These are phyloP conservation scores for Clarireedia paspali DNA, from an alignment of 2,329 filamentous ascomycete species.

Conservation along the genomic window DNA sequence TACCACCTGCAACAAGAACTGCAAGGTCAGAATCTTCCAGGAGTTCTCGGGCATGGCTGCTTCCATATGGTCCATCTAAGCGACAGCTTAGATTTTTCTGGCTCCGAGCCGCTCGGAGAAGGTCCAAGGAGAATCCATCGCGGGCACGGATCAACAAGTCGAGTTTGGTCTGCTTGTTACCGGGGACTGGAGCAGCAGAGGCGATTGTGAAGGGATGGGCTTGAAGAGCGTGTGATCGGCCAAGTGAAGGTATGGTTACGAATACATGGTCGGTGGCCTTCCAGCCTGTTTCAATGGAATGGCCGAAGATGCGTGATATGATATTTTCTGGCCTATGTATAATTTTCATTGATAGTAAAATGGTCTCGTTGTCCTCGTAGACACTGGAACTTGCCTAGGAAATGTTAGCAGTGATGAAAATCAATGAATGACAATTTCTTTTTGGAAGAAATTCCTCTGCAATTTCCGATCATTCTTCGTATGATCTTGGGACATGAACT, in stretches of 20 bases:
- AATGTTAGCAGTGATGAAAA: neutral
- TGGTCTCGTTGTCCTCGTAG: conserved; percentile 48
- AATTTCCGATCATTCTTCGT: neutral
- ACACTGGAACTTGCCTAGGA: conserved; percentile 34
- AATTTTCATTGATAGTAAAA: conserved; percentile 34
- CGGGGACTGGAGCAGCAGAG: conserved; percentile 42
- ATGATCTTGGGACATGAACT: conserved; percentile 11
- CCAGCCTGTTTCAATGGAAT: conserved; percentile 45
- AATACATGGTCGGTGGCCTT: conserved; percentile 56
- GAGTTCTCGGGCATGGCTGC: conserved; percentile 44
- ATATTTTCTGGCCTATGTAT: conserved; percentile 4
- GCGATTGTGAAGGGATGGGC: conserved; percentile 62
- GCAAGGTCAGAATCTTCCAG: conserved; percentile 41
- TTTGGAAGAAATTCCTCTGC: neutral
- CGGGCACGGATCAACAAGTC: conserved; percentile 52
- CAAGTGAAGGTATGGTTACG: conserved; percentile 48
- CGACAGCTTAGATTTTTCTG: conserved; percentile 39
- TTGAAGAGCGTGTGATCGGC: conserved; percentile 45
- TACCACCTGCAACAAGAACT: conserved; percentile 54
- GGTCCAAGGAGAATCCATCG: conserved; percentile 49
- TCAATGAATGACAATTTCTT: neutral
- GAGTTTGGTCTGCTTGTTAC: conserved; percentile 41
- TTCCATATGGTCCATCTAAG: conserved; percentile 60
- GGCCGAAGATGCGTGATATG: conserved; percentile 17
- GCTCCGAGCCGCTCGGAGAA: conserved; percentile 43